phyloP scores from a whole-genome alignment of 164 flowering plant species.

The Vitis labrusca region DNA sequence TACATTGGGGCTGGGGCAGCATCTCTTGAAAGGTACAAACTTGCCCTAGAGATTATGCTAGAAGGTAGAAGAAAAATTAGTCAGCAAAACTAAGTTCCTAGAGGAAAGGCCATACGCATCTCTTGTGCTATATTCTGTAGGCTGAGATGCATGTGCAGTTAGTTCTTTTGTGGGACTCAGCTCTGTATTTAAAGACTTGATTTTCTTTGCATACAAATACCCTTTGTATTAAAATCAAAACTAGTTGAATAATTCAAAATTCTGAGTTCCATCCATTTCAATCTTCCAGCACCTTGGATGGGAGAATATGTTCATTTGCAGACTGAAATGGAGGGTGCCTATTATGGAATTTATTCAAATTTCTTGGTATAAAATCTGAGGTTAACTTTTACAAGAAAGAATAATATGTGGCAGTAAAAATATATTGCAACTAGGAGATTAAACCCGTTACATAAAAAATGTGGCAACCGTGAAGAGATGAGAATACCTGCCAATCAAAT shows the following conservation, averaged over 20 bases:
- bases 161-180: neutral
- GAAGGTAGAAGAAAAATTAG: conserved; percentile 44
- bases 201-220: neutral
- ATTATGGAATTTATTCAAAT: too few species aligned
- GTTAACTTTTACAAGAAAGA: too few species aligned
- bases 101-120: neutral
- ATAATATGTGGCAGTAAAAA: too few species aligned
- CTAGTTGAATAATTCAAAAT: neutral
- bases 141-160: neutral
- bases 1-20: conserved; percentile 49
- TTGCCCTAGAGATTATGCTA: conserved; percentile 47
- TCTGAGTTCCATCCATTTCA: neutral
- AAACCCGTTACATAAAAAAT: too few species aligned
- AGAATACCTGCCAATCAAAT: too few species aligned
- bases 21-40: conserved; percentile 51
- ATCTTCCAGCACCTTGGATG: neutral
- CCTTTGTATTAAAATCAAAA: neutral
- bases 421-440: too few species aligned
- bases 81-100: conserved; percentile 27
- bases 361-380: too few species aligned
- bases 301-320: too few species aligned
- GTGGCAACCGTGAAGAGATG: too few species aligned
- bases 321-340: too few species aligned
- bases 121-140: neutral
- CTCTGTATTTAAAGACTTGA: neutral